Evolutionary conservation across 768 basidiomycete genomes (phyloP), one percentile per base, ranked within the genome.

Genomic region (Mrakia hoshinonis): DNA sequence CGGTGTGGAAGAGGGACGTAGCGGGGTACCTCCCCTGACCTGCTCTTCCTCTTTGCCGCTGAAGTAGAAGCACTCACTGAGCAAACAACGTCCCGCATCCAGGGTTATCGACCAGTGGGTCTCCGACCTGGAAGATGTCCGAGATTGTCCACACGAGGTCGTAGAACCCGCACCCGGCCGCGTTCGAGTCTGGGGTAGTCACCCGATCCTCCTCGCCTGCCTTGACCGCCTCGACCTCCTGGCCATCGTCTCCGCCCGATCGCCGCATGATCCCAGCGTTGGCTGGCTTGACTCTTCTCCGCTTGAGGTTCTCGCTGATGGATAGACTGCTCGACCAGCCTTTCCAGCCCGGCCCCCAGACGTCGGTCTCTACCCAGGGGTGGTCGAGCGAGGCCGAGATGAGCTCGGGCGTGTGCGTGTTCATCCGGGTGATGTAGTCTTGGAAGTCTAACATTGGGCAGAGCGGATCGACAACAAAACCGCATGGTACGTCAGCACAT

Each of bases 291-390:
- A 24, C 31, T 39, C 71, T 74, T 67, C 76, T 71, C 60, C 34
- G 69, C 29, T 71, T 49, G 20, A 79, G 69, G 60, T 80, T 80
- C 48, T 70, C 73, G 2, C 78, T 77, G n/a, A 80, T 66, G 3
- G 77, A 66, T 6, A 79, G 65, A 5, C 70, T 64, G 9, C 61
- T 47, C 49, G 78, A 74, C 74, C 78, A 80, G n/a, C 77, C 77
- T 65, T 68, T 73, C 79, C 79, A 80, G 3, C 76, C 75, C 22
- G 80, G 80, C 38, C 80, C 80, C 80, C 80, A 80, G 26, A 79
- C 77, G 64, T 80, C 80, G 5, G 76, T 74, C 15, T 71, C 73
- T 26, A 78, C 47, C 18, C 74, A 55, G 0, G 79, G 80, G 74
- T 79, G 77, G 0, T 78, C 76, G 24, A 79, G 64, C 0, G 80